Evolutionary conservation across 768 basidiomycete genomes (phyloP).

Genomic region (Lactifluus hygrophoroides): DNA sequence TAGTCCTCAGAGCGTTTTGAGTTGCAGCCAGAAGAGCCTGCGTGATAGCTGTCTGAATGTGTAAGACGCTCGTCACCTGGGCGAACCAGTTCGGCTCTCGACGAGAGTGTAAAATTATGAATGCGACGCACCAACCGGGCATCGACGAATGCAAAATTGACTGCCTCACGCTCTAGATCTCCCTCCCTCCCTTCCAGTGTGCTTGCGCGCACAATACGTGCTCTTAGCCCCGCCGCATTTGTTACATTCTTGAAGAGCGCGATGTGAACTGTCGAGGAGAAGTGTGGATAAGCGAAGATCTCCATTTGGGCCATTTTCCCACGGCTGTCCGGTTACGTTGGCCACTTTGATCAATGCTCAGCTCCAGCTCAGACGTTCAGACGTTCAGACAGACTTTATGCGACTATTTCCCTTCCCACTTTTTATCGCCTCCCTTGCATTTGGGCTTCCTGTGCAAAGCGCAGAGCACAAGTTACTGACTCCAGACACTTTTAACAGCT

Average conservation of each 20-base stretch:
- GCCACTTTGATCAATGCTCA: neutral
- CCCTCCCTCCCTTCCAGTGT: conserved; percentile 50
- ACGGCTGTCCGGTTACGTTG: conserved; percentile 2
- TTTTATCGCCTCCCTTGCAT: conserved; percentile 16
- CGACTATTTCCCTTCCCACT: conserved; percentile 11
- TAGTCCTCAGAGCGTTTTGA: conserved; percentile 58
- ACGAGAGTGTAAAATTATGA: neutral
- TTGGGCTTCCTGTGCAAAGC: conserved; percentile 23
- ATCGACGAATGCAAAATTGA: conserved; percentile 90
- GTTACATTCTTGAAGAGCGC: conserved; percentile 60
- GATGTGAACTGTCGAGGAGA: conserved; percentile 42
- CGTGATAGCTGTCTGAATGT: conserved; percentile 76
- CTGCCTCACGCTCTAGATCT: conserved; percentile 58
- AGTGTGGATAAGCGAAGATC: conserved; percentile 45
- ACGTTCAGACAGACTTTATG: too few species aligned
- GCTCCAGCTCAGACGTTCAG: too few species aligned
- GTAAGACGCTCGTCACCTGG: conserved; percentile 79
- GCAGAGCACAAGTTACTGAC: conserved; percentile 34
- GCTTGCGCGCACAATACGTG: conserved; percentile 65
- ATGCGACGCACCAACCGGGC: conserved; percentile 52
- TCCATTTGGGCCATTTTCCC: conserved; percentile 36
- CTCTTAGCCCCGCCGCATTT: conserved; percentile 53
- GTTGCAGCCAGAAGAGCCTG: conserved; percentile 69
- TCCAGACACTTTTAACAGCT: conserved; percentile 48
- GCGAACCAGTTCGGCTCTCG: conserved; percentile 2